Evolutionary conservation across 192 early-diverging fungal species (phyloP), one percentile per base, ranked within the genome.

Genomic region (Coemansia sp.): DNA sequence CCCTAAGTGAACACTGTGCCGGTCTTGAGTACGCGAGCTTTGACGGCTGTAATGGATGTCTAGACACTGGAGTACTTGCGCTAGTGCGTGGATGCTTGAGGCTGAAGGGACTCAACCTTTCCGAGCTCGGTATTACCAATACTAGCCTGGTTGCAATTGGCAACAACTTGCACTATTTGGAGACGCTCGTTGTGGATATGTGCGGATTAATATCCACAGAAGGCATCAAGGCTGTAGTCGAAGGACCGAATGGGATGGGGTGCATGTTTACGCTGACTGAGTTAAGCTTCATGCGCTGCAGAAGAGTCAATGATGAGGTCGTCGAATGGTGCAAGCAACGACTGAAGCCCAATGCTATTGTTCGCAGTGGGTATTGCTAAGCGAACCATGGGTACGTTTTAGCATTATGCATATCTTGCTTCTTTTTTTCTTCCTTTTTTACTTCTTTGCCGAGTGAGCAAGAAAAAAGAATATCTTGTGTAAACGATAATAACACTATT

Each of bases 311-410:
- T 45, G 38, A 45, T 4, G 19, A 27, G 0, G 58, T 46, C 10
- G 63, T 63, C 19, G 70, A 75, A n/a, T 80, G 78, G 78, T 80
- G 78, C 70, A 64, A 51, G 42, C 44, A 25, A 51, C 69, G 63
- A 23, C 69, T 80, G 32, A 59, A 46, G 11, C 69, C 73, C 8
- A 60, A 69, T 9, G 70, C 78, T 12, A 36, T 65, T 10, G 41
- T 77, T 11, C 55, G 55, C 55, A 31, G 55, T 17, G 55, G 29
- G 31, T 11, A 34, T 58, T 34, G 29, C 55, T 58, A 34, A 14
- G 29, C 55, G 0, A 29, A 53, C 25, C 25, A 9, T 14, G 27
- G 14, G 15, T 8, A 17, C 10, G 46, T 2, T 19, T 48, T 48
- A n/a, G 2, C 6, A 21, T 21, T 21, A 39, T 62, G 34, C 39